These are phyloP conservation scores for Patellifolia procumbens DNA, from an alignment of 179 eudicot species.

Conservation along the genomic window DNA sequence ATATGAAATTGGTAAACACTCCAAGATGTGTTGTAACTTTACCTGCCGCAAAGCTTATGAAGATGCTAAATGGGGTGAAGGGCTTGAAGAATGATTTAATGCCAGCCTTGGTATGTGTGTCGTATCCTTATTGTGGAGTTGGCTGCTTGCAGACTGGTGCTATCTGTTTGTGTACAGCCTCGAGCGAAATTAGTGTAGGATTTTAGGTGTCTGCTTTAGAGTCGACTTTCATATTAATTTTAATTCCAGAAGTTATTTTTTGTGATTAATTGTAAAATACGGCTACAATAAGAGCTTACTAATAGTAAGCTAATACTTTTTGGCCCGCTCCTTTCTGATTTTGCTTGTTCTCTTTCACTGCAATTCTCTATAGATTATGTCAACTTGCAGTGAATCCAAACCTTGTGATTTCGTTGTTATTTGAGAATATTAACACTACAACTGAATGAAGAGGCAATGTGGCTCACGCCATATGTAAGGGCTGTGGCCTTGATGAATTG, in stretches of 20 bases:
- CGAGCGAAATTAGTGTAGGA: neutral
- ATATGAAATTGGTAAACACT: neutral
- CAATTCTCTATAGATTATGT: too few species aligned
- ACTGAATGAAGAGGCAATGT: too few species aligned
- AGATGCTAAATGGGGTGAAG: neutral
- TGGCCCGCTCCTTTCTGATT: neutral
- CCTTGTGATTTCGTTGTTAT: too few species aligned
- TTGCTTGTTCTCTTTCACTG: neutral
- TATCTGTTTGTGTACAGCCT: neutral
- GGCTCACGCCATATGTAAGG: too few species aligned
- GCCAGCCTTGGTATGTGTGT: neutral
- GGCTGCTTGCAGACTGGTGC: neutral
- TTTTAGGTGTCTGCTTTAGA: neutral
- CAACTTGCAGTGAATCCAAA: too few species aligned
- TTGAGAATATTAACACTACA: too few species aligned
- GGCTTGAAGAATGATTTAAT: conserved; percentile 12
- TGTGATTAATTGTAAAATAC: neutral
- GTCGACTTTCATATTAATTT: neutral
- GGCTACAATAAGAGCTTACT: neutral
- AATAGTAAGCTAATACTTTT: neutral
- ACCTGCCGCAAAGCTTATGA: neutral
- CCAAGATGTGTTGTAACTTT: neutral
- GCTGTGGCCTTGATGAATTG: too few species aligned
- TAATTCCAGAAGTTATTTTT: neutral
- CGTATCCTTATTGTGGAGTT: neutral